Percentiles rank a stretch among this genome's conserved stretches.
Evolutionary conservation across 2,329 filamentous ascomycete species (phyloP).

Genomic region (Lecanicillium sp.): DNA sequence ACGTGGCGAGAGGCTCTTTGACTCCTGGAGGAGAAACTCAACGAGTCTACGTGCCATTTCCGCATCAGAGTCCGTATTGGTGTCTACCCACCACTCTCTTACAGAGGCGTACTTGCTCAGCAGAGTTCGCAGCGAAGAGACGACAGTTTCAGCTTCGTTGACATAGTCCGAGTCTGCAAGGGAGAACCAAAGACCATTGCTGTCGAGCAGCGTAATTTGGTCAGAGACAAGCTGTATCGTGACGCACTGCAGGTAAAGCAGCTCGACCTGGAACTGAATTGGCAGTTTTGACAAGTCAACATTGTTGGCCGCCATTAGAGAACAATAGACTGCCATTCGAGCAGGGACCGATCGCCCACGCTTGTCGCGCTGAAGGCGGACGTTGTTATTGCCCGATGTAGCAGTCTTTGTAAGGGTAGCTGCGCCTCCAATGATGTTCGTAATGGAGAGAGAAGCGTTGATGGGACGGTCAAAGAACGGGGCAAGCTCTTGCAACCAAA

Average conservation of each 20-base stretch:
- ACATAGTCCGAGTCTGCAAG: conserved; percentile 26
- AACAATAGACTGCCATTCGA: conserved; percentile 65
- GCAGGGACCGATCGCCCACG: conserved; percentile 65
- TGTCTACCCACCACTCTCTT: conserved; percentile 29
- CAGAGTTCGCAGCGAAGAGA: conserved; percentile 29
- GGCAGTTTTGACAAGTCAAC: conserved; percentile 31
- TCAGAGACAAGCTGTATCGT: conserved; percentile 44
- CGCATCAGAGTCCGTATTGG: conserved; percentile 22
- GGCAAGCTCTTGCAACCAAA: conserved; percentile 59
- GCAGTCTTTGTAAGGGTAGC: conserved; percentile 50
- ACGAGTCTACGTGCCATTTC: conserved; percentile 33
- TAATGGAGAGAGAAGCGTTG: conserved; percentile 61
- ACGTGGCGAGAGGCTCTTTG: conserved; percentile 30
- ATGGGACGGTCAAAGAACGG: conserved; percentile 42
- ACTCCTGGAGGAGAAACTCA: conserved; percentile 33
- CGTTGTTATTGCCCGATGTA: conserved; percentile 12
- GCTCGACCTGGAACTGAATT: conserved; percentile 34
- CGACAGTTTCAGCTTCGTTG: conserved; percentile 32
- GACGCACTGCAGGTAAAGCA: conserved; percentile 43
- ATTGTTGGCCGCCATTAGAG: conserved; percentile 42
- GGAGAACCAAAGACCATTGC: conserved; percentile 38
- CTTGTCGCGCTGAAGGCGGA: conserved; percentile 47
- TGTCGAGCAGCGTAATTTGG: conserved; percentile 38
- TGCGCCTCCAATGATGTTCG: conserved; percentile 62
- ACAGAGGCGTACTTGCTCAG: conserved; percentile 25